Evolutionary conservation across 2,329 filamentous ascomycete genomes (phyloP).

Genomic region (Oidium heveae): DNA sequence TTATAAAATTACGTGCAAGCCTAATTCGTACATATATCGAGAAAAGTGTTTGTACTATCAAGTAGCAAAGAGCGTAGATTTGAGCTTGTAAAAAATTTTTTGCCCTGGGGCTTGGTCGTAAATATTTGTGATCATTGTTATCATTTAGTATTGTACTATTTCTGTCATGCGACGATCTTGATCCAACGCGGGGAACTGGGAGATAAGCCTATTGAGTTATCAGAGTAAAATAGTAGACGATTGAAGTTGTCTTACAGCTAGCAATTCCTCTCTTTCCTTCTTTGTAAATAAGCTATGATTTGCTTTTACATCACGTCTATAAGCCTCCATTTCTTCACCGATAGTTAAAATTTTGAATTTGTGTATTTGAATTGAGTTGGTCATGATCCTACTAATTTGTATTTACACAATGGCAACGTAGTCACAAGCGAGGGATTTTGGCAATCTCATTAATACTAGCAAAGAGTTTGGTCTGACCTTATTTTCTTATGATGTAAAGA

Average conservation of each 20-base stretch:
- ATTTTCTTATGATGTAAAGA: not conserved
- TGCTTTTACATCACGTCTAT: slow-evolving; percentile 21
- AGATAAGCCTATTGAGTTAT: slow-evolving; percentile 12
- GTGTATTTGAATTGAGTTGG: too few species aligned
- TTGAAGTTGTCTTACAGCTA: slow-evolving; percentile 16
- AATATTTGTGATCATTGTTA: slow-evolving; percentile 9
- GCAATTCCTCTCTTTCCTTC: slow-evolving; percentile 20
- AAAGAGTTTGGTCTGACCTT: not conserved
- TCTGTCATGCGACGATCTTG: slow-evolving; percentile 7
- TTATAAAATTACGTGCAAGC: slow-evolving; percentile 52
- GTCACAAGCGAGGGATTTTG: not conserved
- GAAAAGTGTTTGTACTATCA: slow-evolving; percentile 55
- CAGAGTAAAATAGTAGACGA: slow-evolving; percentile 1
- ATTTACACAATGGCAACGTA: not conserved
- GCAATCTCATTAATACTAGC: not conserved
- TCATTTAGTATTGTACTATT: slow-evolving; percentile 8
- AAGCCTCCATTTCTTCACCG: slow-evolving; percentile 16
- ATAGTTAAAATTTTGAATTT: too few species aligned
- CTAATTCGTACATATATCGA: slow-evolving; percentile 68
- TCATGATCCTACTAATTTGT: too few species aligned
- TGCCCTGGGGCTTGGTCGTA: slow-evolving; percentile 23
- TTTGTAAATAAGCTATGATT: slow-evolving; percentile 19
- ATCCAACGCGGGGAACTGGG: slow-evolving; percentile 9
- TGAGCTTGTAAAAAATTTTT: slow-evolving; percentile 35
- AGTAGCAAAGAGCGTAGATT: slow-evolving; percentile 41